Conservation (phyloP, 2,329 filamentous ascomycete genomes). For the Aspergillus sp. region DNA sequence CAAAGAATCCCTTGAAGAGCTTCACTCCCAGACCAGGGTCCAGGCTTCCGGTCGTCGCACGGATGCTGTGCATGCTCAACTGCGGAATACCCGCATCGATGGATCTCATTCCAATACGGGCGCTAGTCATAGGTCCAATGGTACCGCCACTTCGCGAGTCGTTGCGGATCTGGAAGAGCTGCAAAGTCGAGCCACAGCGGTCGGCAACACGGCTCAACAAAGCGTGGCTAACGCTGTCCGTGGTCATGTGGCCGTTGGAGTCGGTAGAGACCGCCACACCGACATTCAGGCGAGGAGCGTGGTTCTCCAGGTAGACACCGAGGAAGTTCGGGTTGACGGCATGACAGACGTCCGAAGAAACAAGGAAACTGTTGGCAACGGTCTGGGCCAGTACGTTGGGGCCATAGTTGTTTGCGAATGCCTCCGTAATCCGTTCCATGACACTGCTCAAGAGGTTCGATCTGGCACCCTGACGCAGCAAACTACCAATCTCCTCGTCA, state of each 20-base stretch:
- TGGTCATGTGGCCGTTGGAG: conserved; percentile 93
- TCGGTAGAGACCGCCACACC: conserved; percentile 76
- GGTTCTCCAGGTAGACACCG: conserved; percentile 71
- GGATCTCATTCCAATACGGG: conserved; percentile 70
- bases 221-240: conserved; percentile 76
- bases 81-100: conserved; percentile 88
- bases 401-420: conserved; percentile 45
- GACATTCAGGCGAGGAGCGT: conserved; percentile 81
- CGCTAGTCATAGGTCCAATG: conserved; percentile 84
- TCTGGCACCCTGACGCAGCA: conserved; percentile 80
- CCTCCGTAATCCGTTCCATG: conserved; percentile 71
- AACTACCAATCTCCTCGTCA: conserved; percentile 90
- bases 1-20: conserved; percentile 83
- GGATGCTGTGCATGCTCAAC: conserved; percentile 87
- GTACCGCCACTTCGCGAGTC: conserved; percentile 85
- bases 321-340: conserved; percentile 94
- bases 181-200: conserved; percentile 62
- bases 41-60: conserved; percentile 76
- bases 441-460: conserved; percentile 80
- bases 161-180: conserved; percentile 92
- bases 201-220: conserved; percentile 74
- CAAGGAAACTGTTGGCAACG: conserved; percentile 84
- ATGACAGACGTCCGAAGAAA: conserved; percentile 89
- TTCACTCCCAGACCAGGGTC: conserved; percentile 85
- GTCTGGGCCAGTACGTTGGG: conserved; percentile 65